Evolutionary conservation across 73 alveolate species (phyloP), one percentile per base, ranked within the genome.

Genomic region (Paramecium octaurelia): DNA sequence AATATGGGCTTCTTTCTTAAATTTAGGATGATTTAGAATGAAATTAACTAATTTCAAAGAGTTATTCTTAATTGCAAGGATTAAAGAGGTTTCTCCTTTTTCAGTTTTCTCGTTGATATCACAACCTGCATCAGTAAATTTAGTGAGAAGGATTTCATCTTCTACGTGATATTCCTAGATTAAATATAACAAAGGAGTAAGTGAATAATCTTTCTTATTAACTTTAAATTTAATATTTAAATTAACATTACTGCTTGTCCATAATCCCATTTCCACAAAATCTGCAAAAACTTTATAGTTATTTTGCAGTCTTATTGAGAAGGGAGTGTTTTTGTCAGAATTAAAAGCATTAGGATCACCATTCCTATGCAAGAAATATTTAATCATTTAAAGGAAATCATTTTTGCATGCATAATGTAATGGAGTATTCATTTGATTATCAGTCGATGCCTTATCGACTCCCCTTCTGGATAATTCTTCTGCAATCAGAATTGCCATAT

Each of bases 71-170:
- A 98, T 95, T 34, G 98, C 96, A 92, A 96, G 94, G 84, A 46
- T 94, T 43, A 97, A 71, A 31, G 98, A 94, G 35, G 95, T 94
- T 93, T 97, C 96, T 31, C 99, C 98, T 43, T 89, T 80, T 23
- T 95, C 85, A 29, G 95, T 95, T 42, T 73, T 91, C 43, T 92
- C 96, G 31, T 92, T 88, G 0, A 94, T 73, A 58, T 86, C 92
- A 42, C 90, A 86, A 20, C 93, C 96, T 29, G 73, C 73, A 12
- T 80, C 70, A 8, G 80, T 44, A 20, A 80, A 46, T 27, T 42
- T 24, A 7, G 35, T 4, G 1, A 80, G 18, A 23, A 85, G 64
- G 12, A 76, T 43, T 23, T 64, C 76, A 80, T 80, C 73, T 9
- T 42, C 70, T 3, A 43, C 29, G 14, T 80, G 43, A 23, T 80